Evolutionary conservation across 495 filamentous ascomycete genomes (phyloP), one percentile per base, ranked within the genome.

Genomic region (Talaromyces ruber): DNA sequence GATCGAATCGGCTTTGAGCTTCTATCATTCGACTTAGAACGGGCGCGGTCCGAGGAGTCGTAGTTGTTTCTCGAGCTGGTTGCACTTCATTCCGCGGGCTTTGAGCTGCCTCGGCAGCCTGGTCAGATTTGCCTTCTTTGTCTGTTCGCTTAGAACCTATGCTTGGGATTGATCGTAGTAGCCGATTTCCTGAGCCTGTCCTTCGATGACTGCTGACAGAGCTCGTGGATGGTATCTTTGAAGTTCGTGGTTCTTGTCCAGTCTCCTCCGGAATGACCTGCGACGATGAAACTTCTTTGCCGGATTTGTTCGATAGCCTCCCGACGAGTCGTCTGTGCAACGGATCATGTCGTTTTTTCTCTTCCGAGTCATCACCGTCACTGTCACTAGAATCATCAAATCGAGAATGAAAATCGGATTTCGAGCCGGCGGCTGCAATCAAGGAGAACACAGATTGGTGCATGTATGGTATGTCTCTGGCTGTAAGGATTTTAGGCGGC

Each of bases 391-490:
- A 88, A 29, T 86, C 88, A 64, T 94, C 89, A 69, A 96, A 94
- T 34, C 89, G 82, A 58, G 88, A 81, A 70, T 88, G 85, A 70
- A 93, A 90, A 69, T 93, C 88, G 22, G 86, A 86, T 54, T 83
- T 84, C 59, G 89, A 90, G 6, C 91, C 91, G 43, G 91, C 92
- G n/a, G 91, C 89, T 16, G 93, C 90, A 63, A 98, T 93, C 74
- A 98, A 82, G 58, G 91, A 92, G 73, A 97, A 96, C 58, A 98
- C 82, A 56, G 90, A 93, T 75, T 97, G 93, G 73, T 97, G 93
- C 89, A 96, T 90, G 65, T 90, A 89, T 24, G 79, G 79, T 24
- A 77, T 62, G 30, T 79, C 70, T 47, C 71, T 71, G 57, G 79
- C 80, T 26, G 74, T 69, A 26, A 76, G 62, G 18, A 63, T 70